Evolutionary conservation across 1,284 basidiomycete genomes (phyloP).

Genomic region (Apiotrichum akiyoshidainum): DNA sequence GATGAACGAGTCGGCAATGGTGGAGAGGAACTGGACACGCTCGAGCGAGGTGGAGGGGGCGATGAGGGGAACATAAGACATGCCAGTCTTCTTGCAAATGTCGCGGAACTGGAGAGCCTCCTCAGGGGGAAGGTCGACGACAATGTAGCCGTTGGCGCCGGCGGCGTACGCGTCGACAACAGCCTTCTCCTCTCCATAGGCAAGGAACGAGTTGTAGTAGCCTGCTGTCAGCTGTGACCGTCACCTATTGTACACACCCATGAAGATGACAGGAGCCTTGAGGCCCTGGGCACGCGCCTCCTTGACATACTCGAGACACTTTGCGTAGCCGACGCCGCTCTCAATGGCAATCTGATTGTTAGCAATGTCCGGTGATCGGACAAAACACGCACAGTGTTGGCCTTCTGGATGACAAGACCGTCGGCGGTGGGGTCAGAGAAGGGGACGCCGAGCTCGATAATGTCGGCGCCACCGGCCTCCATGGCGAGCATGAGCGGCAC

Average conservation of each 20-base stretch:
- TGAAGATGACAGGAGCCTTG: conserved; percentile 80
- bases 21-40: conserved; percentile 84
- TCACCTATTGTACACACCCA: conserved; percentile 61
- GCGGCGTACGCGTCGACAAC: conserved; percentile 82
- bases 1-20: conserved; percentile 95
- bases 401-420: conserved; percentile 84
- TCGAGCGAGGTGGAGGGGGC: conserved; percentile 86
- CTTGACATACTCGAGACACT: conserved; percentile 70
- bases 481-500: conserved; percentile 85
- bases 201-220: conserved; percentile 93
- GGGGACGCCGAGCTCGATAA: conserved; percentile 93
- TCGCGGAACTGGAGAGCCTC: conserved; percentile 87
- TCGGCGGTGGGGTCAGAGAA: conserved; percentile 98
- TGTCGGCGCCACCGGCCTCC: conserved; percentile 87
- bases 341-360: conserved; percentile 68
- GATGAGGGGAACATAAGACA: conserved; percentile 95
- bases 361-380: background rate
- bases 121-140: conserved; percentile 96
- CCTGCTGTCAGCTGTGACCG: conserved; percentile 55
- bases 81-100: conserved; percentile 74
- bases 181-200: conserved; percentile 91
- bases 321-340: conserved; percentile 71
- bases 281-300: conserved; percentile 79
- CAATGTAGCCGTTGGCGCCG: conserved; percentile 95
- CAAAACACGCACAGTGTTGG: conserved; percentile 68